Percentiles rank a stretch among this genome's conserved stretches.
Conservation (phyloP, 1,284 basidiomycete species). For the Melampsora americana region DNA sequence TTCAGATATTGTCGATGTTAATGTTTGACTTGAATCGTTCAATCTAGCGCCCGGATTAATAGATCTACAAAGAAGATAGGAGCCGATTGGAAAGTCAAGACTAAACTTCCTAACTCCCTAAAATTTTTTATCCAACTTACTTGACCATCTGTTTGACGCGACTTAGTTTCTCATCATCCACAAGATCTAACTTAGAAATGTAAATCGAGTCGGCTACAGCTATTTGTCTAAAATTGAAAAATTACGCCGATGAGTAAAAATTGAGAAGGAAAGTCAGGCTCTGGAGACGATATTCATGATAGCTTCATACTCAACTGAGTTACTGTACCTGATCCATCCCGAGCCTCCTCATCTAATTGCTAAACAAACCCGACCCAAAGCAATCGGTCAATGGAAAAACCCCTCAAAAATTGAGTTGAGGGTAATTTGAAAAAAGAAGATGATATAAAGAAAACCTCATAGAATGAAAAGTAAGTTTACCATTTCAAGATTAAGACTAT, state of each 20-base stretch:
- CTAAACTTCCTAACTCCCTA: background rate
- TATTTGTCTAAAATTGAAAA: slow-evolving; percentile 21
- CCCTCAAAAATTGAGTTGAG: background rate
- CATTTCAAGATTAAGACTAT: slow-evolving; percentile 38
- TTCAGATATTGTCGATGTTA: slow-evolving; percentile 8
- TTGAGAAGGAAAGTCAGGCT: background rate
- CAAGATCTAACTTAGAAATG: slow-evolving; percentile 36
- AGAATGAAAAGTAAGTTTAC: slow-evolving; percentile 1
- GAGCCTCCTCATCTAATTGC: slow-evolving; percentile 41
- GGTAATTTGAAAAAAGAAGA: background rate
- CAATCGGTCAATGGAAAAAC: background rate
- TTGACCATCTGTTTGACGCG: slow-evolving; percentile 4
- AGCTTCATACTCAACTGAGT: slow-evolving; percentile 11
- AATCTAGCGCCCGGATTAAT: slow-evolving; percentile 21
- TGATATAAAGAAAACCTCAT: background rate
- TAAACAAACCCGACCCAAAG: background rate
- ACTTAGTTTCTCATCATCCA: slow-evolving; percentile 7
- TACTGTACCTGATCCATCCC: slow-evolving; percentile 28
- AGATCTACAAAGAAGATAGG: background rate
- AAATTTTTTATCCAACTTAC: background rate
- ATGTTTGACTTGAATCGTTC: slow-evolving; percentile 28
- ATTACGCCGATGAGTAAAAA: background rate
- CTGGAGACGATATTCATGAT: background rate
- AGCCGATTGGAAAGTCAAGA: background rate
- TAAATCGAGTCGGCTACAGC: slow-evolving; percentile 38